phyloP scores from a whole-genome alignment of 345 rosid species.

The Lepidium aucheri region DNA sequence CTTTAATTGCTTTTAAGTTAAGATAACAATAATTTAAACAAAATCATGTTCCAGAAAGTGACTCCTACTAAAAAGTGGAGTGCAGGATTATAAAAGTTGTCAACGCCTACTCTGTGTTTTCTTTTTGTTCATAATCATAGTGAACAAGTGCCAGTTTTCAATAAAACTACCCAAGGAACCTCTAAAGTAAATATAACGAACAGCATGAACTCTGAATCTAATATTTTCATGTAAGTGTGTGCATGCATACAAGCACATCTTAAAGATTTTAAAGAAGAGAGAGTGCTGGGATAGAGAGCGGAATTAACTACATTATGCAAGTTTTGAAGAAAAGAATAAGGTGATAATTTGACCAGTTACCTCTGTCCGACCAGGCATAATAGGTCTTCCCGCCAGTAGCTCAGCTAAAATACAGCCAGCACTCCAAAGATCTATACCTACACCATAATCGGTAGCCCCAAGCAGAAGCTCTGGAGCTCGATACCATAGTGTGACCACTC shows the following conservation, averaged over 20 bases:
- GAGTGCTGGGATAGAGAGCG: neutral
- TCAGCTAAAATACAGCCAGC: slow-evolving; percentile 97
- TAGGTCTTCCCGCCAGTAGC: slow-evolving; percentile 85
- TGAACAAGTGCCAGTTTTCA: neutral
- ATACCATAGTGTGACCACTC: slow-evolving; percentile 96
- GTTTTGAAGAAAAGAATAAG: neutral
- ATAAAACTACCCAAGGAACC: neutral
- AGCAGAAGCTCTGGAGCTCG: slow-evolving; percentile 98
- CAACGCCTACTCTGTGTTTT: neutral
- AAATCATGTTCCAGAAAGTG: neutral
- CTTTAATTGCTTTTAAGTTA: neutral
- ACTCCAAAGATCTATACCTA: slow-evolving; percentile 94
- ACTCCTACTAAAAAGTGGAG: neutral
- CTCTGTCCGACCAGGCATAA: slow-evolving; percentile 98
- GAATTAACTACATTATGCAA: neutral
- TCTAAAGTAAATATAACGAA: neutral
- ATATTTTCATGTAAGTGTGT: neutral
- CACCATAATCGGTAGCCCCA: slow-evolving; percentile 94
- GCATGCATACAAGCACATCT: neutral
- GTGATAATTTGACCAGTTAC: slow-evolving; percentile 32
- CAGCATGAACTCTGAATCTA: neutral
- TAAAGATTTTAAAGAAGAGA: neutral
- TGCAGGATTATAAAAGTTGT: neutral
- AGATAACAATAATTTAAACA: neutral
- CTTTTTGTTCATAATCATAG: neutral